phyloP scores from a whole-genome alignment of 225 moss, liverwort and hornwort species.

The Straminergon stramineum region DNA sequence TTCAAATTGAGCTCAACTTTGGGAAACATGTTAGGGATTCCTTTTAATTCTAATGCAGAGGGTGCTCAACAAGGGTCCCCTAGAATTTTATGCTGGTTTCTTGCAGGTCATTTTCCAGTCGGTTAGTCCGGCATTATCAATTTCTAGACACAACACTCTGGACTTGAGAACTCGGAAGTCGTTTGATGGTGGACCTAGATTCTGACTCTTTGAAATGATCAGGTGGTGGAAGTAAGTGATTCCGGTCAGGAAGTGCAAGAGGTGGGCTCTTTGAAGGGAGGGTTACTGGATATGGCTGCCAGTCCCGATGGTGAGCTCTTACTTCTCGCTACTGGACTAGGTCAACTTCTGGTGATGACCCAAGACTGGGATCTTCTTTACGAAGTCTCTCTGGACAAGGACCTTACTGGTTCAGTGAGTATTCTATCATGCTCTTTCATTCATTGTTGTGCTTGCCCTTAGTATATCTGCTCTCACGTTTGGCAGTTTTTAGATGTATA shows the following conservation, averaged over 20 bases:
- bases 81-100: not conserved
- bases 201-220: not conserved
- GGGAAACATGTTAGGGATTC: not conserved
- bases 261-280: slow-evolving; percentile 76
- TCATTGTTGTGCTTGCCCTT: not conserved
- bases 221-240: slow-evolving; percentile 55
- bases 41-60: not conserved
- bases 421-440: not conserved
- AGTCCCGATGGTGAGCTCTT: slow-evolving; percentile 96
- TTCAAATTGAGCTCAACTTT: not conserved
- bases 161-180: not conserved
- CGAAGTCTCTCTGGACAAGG: slow-evolving; percentile 60
- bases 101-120: not conserved
- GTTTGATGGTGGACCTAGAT: not conserved
- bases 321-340: slow-evolving; percentile 67
- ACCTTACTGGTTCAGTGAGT: slow-evolving; percentile 50
- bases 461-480: not conserved
- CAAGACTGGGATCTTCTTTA: slow-evolving; percentile 95
- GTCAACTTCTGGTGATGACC: slow-evolving; percentile 86
- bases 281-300: slow-evolving; percentile 59
- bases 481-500: too few relatives aligned
- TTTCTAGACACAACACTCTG: not conserved
- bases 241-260: slow-evolving; percentile 60
- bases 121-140: not conserved
- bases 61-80: not conserved